phyloP scores from a whole-genome alignment of 2,329 filamentous ascomycete genomes.

The Clonostachys solani region DNA sequence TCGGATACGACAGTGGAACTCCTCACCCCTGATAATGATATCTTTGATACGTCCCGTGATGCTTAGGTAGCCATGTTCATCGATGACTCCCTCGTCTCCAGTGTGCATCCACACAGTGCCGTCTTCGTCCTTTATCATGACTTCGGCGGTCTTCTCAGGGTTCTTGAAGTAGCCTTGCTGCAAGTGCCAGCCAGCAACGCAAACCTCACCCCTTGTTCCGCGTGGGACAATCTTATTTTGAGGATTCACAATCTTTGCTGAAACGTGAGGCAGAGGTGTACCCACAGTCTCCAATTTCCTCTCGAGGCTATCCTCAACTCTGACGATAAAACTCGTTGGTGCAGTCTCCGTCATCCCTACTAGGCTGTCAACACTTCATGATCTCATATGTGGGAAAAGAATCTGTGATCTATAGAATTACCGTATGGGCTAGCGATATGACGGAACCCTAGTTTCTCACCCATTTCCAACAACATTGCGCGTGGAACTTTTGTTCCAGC shows the following conservation, averaged over 20 bases:
- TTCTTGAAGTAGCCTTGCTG: constrained; percentile 64
- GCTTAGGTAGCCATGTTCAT: constrained; percentile 68
- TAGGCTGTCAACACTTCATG: constrained; percentile 48
- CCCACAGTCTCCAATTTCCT: constrained; percentile 63
- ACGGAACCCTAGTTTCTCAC: constrained; percentile 55
- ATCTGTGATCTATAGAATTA: too few relatives aligned
- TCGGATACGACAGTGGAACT: not conserved
- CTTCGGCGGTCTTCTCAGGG: constrained; percentile 16
- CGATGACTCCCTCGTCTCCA: constrained; percentile 79
- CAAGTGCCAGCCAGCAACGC: constrained; percentile 55
- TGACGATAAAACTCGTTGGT: constrained; percentile 58
- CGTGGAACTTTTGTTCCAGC: constrained; percentile 60
- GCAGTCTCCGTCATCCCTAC: constrained; percentile 60
- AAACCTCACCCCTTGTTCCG: constrained; percentile 56
- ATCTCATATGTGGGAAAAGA: constrained; percentile 40
- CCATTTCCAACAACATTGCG: constrained; percentile 57
- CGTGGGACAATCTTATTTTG: constrained; percentile 46
- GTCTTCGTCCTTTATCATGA: constrained; percentile 21
- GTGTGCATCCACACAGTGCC: constrained; percentile 71
- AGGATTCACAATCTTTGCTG: constrained; percentile 59
- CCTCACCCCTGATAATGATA: constrained; percentile 76
- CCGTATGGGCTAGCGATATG: constrained; percentile 50
- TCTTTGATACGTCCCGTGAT: constrained; percentile 86
- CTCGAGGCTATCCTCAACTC: constrained; percentile 58
- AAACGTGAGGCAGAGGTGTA: constrained; percentile 52